A percentile compares a stretch with the other conserved stretches of the same genome.
Evolutionary conservation across 371 early-diverging fungal genomes (phyloP).

Genomic region (Syncephalis plumigaleata): DNA sequence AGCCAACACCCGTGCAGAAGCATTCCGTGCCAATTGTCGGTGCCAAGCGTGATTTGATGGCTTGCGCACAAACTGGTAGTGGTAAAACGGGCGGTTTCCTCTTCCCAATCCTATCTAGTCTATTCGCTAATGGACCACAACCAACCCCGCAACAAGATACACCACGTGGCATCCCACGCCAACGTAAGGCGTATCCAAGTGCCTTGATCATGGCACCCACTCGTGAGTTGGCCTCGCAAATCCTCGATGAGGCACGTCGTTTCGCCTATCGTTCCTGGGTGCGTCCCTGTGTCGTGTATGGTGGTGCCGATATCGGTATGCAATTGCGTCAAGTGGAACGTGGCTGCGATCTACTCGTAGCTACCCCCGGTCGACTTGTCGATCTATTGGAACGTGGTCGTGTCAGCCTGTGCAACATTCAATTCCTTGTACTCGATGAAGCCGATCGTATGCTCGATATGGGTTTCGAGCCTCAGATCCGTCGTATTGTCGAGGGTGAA

Average conservation of each 20-base stretch:
- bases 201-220: constrained; percentile 93
- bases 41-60: constrained; percentile 58
- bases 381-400: constrained; percentile 88
- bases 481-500: constrained; percentile 88
- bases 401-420: constrained; percentile 56
- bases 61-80: constrained; percentile 92
- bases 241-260: constrained; percentile 60
- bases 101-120: constrained; percentile 73
- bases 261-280: constrained; percentile 87
- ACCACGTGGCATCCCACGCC: constrained; percentile 42
- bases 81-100: constrained; percentile 86
- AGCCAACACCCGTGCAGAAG: constrained; percentile 93
- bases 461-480: constrained; percentile 98
- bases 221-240: constrained; percentile 96
- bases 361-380: constrained; percentile 95
- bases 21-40: constrained; percentile 81
- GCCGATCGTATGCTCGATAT: constrained; percentile 99
- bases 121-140: constrained; percentile 82
- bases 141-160: constrained; percentile 25
- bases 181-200: constrained; percentile 67
- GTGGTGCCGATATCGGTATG: constrained; percentile 85
- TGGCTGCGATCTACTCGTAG: constrained; percentile 94
- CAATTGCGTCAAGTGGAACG: constrained; percentile 79
- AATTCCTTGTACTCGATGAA: constrained; percentile 94
- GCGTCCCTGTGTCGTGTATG: constrained; percentile 88